phyloP scores from a whole-genome alignment of 2,329 filamentous ascomycete genomes.

The Alternaria metachromatica region DNA sequence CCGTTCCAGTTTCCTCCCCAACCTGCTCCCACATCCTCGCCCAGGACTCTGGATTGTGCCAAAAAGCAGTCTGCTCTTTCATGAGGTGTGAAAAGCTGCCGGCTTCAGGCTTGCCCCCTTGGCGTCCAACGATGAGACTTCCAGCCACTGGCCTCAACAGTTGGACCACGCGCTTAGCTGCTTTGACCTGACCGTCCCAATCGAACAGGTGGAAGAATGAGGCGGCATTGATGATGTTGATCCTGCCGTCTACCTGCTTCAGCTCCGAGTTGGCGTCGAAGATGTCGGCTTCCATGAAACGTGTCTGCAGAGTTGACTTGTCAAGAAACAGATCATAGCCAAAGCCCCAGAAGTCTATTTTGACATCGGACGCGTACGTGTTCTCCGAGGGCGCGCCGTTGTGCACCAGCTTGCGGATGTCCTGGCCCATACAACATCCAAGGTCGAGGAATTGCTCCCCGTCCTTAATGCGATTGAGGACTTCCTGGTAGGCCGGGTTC shows the following conservation, averaged over 20 bases:
- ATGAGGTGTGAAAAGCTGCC: constrained; percentile 32
- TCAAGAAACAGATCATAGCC: constrained; percentile 55
- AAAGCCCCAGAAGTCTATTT: constrained; percentile 58
- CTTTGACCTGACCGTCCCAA: constrained; percentile 48
- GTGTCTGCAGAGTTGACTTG: constrained; percentile 51
- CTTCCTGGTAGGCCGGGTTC: constrained; percentile 37
- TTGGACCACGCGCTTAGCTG: constrained; percentile 40
- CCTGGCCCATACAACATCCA: constrained; percentile 55
- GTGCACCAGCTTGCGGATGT: constrained; percentile 52
- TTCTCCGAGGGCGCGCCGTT: constrained; percentile 53
- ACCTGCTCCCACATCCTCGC: constrained; percentile 49
- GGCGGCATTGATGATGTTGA: constrained; percentile 52
- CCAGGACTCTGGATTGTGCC: constrained; percentile 49
- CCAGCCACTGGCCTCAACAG: constrained; percentile 45
- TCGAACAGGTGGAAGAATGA: constrained; percentile 56
- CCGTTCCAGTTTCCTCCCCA: constrained; percentile 45
- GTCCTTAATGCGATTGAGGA: constrained; percentile 43
- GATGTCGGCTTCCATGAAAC: constrained; percentile 62
- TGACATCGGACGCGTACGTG: constrained; percentile 52
- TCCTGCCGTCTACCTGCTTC: constrained; percentile 45
- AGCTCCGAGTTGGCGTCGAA: constrained; percentile 40
- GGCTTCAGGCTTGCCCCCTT: constrained; percentile 43
- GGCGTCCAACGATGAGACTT: constrained; percentile 50
- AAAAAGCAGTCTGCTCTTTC: constrained; percentile 33
- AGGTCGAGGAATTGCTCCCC: constrained; percentile 51